These are phyloP conservation scores for Neofusicoccum parvum DNA, from an alignment of 2,329 filamentous ascomycete species.

Conservation along the genomic window DNA sequence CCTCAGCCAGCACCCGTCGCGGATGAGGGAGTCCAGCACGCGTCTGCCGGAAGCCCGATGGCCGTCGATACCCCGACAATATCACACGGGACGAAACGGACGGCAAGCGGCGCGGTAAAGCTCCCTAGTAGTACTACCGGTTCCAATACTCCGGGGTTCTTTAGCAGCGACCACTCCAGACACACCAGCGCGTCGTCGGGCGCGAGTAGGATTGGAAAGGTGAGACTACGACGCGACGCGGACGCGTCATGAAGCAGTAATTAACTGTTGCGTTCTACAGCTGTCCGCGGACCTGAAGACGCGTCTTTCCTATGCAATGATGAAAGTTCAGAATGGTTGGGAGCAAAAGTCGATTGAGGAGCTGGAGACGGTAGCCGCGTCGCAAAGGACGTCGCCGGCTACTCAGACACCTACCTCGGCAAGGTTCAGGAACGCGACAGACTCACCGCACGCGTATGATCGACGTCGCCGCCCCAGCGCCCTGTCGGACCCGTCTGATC, in stretches of 20 bases:
- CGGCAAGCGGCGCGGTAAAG: conserved; percentile 72
- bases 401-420: conserved; percentile 18
- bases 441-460: conserved; percentile 29
- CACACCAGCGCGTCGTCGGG: conserved; percentile 70
- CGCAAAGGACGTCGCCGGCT: conserved; percentile 20
- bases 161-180: conserved; percentile 61
- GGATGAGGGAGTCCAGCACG: conserved; percentile 35
- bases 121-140: conserved; percentile 23
- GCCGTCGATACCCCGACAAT: conserved; percentile 42
- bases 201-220: conserved; percentile 75
- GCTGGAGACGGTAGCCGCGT: conserved; percentile 56
- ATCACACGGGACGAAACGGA: conserved; percentile 67
- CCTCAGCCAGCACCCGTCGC: conserved; percentile 32
- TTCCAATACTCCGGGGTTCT: neutral
- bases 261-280: conserved; percentile 46
- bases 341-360: conserved; percentile 77
- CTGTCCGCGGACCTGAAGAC: conserved; percentile 78
- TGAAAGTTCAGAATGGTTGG: conserved; percentile 88
- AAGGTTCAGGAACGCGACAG: conserved; percentile 30
- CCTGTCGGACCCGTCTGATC: conserved; percentile 40
- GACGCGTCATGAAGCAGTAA: conserved; percentile 18
- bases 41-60: conserved; percentile 37
- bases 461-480: conserved; percentile 36
- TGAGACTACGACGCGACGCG: conserved; percentile 42
- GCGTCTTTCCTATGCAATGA: conserved; percentile 87